Conservation (phyloP, 495 filamentous ascomycete species). For the Niebla homalea region DNA sequence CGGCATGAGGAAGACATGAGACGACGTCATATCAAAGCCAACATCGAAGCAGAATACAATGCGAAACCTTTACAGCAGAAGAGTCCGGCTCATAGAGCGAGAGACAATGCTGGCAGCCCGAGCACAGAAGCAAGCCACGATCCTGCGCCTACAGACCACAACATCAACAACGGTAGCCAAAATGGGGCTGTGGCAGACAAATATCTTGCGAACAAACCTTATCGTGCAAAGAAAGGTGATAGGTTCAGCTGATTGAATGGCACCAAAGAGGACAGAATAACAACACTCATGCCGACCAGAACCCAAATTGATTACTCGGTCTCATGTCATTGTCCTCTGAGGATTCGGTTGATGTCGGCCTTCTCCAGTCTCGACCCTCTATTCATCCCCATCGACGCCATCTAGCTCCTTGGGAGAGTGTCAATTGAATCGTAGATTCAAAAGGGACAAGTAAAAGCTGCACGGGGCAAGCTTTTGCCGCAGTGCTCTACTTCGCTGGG, state of each 20-base stretch:
- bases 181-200: constrained; percentile 70
- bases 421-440: no score
- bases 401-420: no score
- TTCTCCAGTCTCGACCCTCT: no score
- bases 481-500: no score
- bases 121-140: constrained; percentile 66
- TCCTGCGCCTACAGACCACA: constrained; percentile 77
- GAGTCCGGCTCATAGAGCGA: constrained; percentile 14
- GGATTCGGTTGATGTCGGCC: no score
- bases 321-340: no score
- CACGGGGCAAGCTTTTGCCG: no score
- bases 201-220: constrained; percentile 71
- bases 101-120: constrained; percentile 56
- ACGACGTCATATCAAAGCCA: constrained; percentile 46
- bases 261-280: no score
- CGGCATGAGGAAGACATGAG: constrained; percentile 55
- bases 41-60: constrained; percentile 38
- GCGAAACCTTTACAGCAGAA: constrained; percentile 19
- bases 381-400: no score
- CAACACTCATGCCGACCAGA: no score
- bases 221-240: constrained; percentile 64
- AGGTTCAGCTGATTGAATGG: constrained; percentile 41
- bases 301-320: no score
- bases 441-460: no score
- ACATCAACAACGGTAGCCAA: constrained; percentile 57